phyloP scores from a whole-genome alignment of 2,329 filamentous ascomycete genomes.

The Dothidotthia symphoricarpi region DNA sequence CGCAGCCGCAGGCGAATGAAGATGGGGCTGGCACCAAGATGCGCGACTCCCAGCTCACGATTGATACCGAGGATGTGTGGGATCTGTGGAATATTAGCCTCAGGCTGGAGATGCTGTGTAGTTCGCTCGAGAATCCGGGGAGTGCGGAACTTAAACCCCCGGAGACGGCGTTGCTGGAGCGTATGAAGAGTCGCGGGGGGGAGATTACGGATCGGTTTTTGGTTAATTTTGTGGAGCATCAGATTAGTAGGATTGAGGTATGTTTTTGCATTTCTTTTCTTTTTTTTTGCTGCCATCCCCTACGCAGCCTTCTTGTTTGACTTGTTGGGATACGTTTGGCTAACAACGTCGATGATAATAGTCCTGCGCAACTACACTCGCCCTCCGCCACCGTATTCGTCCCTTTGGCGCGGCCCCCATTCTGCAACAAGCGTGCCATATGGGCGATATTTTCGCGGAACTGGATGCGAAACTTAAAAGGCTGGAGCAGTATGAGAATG shows the following conservation, averaged over 20 bases:
- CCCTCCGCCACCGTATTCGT: slow-evolving; percentile 73
- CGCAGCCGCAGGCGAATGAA: slow-evolving; percentile 13
- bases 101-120: slow-evolving; percentile 90
- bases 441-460: slow-evolving; percentile 66
- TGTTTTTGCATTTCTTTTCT: slow-evolving; percentile 42
- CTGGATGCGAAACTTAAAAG: slow-evolving; percentile 63
- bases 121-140: slow-evolving; percentile 71
- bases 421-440: slow-evolving; percentile 73
- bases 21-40: slow-evolving; percentile 61
- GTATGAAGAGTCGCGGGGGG: slow-evolving; percentile 68
- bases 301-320: too few species aligned
- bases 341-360: slow-evolving; percentile 48
- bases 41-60: slow-evolving; percentile 64
- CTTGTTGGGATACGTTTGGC: too few species aligned
- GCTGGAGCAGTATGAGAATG: slow-evolving; percentile 49
- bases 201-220: slow-evolving; percentile 88
- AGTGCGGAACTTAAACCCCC: slow-evolving; percentile 68
- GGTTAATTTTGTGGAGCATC: slow-evolving; percentile 87
- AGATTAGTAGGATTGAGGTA: slow-evolving; percentile 94
- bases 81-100: slow-evolving; percentile 84
- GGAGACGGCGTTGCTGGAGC: slow-evolving; percentile 78
- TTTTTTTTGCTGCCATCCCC: neutral
- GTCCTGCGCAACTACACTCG: slow-evolving; percentile 78
- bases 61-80: slow-evolving; percentile 86
- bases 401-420: slow-evolving; percentile 65